These are phyloP conservation scores for Paramarasmius palmivorus DNA, from an alignment of 1,284 basidiomycete genomes.

Conservation along the genomic window DNA sequence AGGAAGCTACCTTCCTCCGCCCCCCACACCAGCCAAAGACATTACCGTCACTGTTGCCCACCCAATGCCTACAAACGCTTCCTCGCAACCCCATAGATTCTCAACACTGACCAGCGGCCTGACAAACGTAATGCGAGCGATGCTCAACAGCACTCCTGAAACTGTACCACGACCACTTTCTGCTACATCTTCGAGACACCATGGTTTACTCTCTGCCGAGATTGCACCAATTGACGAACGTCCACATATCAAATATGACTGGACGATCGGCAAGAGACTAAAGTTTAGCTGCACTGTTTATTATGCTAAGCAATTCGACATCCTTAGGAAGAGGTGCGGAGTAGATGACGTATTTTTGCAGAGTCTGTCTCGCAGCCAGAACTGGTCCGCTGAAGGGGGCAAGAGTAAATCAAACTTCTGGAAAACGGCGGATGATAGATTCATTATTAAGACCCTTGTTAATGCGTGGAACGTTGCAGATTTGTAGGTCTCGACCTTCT, in stretches of 20 bases:
- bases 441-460: slow-evolving; percentile 81
- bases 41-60: too few relatives aligned
- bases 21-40: slow-evolving; percentile 20
- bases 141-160: slow-evolving; percentile 31
- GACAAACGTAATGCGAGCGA: slow-evolving; percentile 56
- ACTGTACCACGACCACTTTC: slow-evolving; percentile 32
- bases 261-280: slow-evolving; percentile 69
- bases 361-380: slow-evolving; percentile 61
- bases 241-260: slow-evolving; percentile 80
- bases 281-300: slow-evolving; percentile 79
- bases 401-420: slow-evolving; percentile 77
- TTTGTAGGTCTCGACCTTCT: slow-evolving; percentile 49
- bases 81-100: slow-evolving; percentile 32
- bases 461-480: slow-evolving; percentile 85
- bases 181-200: slow-evolving; percentile 38
- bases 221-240: slow-evolving; percentile 56
- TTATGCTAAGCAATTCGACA: slow-evolving; percentile 77
- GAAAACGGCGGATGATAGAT: slow-evolving; percentile 74
- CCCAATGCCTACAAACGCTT: neutral
- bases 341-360: slow-evolving; percentile 62
- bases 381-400: slow-evolving; percentile 72
- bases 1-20: neutral
- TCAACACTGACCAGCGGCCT: slow-evolving; percentile 54
- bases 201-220: slow-evolving; percentile 47
- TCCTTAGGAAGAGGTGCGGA: slow-evolving; percentile 62